Percentiles rank a stretch among this genome's conserved stretches.
These are phyloP conservation scores for Fusarium sp. DNA, from an alignment of 2,329 filamentous ascomycete species.

Conservation along the genomic window DNA sequence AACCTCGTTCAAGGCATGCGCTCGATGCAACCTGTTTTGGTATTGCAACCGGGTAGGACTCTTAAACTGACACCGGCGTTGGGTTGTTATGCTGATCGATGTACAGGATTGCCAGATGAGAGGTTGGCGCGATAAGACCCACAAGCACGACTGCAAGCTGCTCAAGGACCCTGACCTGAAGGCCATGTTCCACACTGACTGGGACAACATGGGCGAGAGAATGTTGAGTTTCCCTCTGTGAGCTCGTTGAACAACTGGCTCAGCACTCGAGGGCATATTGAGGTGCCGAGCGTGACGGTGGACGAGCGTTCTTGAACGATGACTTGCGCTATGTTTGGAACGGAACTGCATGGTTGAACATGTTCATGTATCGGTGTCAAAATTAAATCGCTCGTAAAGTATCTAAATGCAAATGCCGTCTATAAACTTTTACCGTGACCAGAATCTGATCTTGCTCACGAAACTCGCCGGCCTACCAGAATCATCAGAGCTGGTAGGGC, in stretches of 20 bases:
- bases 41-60: constrained; percentile 2
- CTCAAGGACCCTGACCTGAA: background rate
- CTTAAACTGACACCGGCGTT: too few species aligned
- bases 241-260: background rate
- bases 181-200: background rate
- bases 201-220: background rate
- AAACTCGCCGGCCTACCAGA: background rate
- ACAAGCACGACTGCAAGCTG: background rate
- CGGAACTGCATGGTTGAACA: background rate
- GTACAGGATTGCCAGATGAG: background rate
- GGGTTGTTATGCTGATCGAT: background rate
- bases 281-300: background rate
- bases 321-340: background rate
- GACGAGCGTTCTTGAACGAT: background rate
- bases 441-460: constrained; percentile 21
- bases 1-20: background rate
- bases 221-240: background rate
- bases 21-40: background rate
- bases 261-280: background rate
- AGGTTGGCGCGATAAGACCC: background rate
- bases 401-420: background rate
- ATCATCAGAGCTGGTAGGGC: background rate
- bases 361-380: background rate
- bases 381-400: background rate
- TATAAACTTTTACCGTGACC: constrained; percentile 9